Base-by-base conservation (phyloP, 2,329 filamentous ascomycete genomes). In the Cadophora luteo-olivacea region DNA sequence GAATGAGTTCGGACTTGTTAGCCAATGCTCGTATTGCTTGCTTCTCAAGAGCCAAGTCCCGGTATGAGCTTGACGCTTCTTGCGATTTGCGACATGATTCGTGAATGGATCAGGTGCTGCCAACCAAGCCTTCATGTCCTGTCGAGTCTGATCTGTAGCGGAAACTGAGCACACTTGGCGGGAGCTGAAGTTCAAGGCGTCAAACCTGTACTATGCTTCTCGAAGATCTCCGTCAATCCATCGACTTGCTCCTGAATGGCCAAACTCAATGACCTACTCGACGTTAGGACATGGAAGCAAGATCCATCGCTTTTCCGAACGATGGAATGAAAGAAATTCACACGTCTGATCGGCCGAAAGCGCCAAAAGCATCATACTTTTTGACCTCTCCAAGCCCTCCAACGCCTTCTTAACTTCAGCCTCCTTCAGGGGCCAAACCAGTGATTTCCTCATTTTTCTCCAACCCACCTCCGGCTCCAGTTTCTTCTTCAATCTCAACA, bases 11-110 rank as follows among this genome's bases (percentile, higher is more conserved):
- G 68, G 66, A 0, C 64, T 66, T 2, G 45, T 19, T 2, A 79
- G 68, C 79, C 79, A 82, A 0, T 66, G 29, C 22, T 63, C 69
- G 49, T 77, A 81, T 33, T 68, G 60, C 51, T 68, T 52, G n/a
- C 65, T 67, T 24, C 63, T 63, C 12, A 74, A 12, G 24, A 76
- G 69, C 74, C 74, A 76, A 49, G 29, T 41, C 51, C 75, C 75
- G 5, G 75, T 77, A 3, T 65, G 68, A n/a, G 66, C 22, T 49
- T 76, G 75, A 24, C 70, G 63, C 54, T 71, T 72, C 62, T 75
- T 72, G 11, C 72, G 66, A 48, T 69, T 70, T 24, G 64, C 66
- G 33, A 65, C 55, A 49, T 77, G 69, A 29, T 75, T 77, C 12
- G 51, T 12, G 38, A 55, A 72, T 11, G 73, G 69, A 65, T 77